Base-by-base conservation (phyloP, 768 basidiomycete genomes). In the Boletellus ananas region DNA sequence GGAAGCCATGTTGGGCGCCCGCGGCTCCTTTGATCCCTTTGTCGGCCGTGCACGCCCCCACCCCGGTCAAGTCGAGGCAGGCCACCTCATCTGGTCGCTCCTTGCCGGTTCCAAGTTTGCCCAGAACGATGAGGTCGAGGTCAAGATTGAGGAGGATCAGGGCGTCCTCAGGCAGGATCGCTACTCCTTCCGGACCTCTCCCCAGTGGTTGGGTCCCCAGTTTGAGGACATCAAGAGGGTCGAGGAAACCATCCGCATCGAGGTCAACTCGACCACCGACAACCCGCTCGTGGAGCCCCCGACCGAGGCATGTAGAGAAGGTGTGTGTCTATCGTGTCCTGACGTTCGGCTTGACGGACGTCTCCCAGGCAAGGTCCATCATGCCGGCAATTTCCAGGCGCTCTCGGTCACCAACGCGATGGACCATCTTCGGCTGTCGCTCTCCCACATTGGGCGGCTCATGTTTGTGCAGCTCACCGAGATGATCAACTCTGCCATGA, bases 361-460 rank as follows among this genome's bases (percentile, higher is more conserved):
- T 11, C 5, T 18, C 7, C 18, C 4, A 64, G 81, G 81, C 2
- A 72, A 70, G 45, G 74, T 91, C 17, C 87, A 91, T 64, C 79
- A 91, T 49, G 91, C 89, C 27, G 91, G 91, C 14, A 93, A 93
- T 65, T 94, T 94, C 80, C 90, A 93, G 63, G 88, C 89, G 0
- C 86, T 90, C 78, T 75, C 88, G 3, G 82, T 93, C 35, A 88
- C 88, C 8, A 90, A 88, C 48, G 81, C 84, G 12, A 91, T 92
- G 87, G 90, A 93, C 65, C 90, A 90, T 67, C 87, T 87, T 16
- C 85, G 90, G 27, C 74, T 87, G 21, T 75, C 76, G 18, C 70
- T 88, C n/a, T 75, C 84, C 41, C 85, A 85, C 57, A 70, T 88
- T 41, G 86, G 86, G 45, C 83, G 84, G 59, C 70, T 89, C 44